Conservation (phyloP, 306 rosid genomes). For the Trifolium repens region DNA sequence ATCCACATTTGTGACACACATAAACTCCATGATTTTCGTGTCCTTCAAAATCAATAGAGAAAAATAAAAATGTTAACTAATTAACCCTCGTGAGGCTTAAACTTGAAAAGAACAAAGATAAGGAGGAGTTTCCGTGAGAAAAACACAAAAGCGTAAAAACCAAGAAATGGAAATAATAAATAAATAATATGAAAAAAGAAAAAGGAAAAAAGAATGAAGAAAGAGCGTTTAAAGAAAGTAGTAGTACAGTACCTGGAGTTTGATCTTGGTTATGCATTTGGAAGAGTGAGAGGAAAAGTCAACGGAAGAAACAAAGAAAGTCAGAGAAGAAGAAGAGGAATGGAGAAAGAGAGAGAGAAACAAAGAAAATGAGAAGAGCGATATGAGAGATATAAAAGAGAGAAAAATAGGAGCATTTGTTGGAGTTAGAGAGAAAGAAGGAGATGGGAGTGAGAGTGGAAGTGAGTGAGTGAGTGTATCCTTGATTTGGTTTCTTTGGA, state of each 20-base stretch:
- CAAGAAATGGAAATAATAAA: conserved; percentile 11
- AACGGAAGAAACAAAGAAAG: conserved; percentile 37
- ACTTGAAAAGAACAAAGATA: conserved; percentile 25
- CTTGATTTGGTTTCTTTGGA: no score
- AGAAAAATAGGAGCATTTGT: neutral
- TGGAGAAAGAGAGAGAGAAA: neutral
- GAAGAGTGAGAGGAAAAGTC: conserved; percentile 30
- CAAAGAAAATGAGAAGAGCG: neutral
- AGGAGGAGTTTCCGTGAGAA: neutral
- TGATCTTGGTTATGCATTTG: conserved; percentile 48
- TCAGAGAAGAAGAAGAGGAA: neutral
- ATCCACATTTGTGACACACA: conserved; percentile 81
- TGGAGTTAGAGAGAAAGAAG: no score
- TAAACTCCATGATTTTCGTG: conserved; percentile 60
- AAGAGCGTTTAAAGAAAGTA: no score
- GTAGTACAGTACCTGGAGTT: conserved; percentile 51
- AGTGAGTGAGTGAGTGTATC: no score
- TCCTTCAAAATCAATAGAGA: conserved; percentile 42
- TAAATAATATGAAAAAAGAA: neutral
- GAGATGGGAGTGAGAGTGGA: no score
- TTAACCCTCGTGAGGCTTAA: neutral
- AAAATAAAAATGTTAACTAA: neutral
- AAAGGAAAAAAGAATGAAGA: neutral
- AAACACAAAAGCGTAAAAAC: conserved; percentile 17
- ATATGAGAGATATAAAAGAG: neutral